Base-by-base conservation (phyloP, 192 early-diverging fungal species). In the Entomortierella lignicola region DNA sequence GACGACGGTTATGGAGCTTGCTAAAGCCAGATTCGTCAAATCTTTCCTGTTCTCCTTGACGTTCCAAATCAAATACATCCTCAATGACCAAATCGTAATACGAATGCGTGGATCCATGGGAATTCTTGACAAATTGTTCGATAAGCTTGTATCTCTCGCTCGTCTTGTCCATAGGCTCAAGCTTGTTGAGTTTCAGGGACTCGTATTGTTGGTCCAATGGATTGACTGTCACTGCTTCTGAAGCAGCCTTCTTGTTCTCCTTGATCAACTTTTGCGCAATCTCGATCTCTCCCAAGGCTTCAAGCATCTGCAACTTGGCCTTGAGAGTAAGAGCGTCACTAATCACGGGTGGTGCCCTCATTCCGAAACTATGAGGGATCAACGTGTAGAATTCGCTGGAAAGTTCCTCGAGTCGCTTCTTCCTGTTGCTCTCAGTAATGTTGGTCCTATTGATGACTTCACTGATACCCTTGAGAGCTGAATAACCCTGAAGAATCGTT, bases 341-440 rank as follows among this genome's bases (percentile, higher is more conserved):
- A 41, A 93, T 88, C 20, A 93, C 42, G 1, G 87, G 84, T 1
- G 87, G 89, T 12, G 67, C 66, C 15, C 26, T 31, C 30, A 48
- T 66, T 0, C 85, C 72, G 77, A 93, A 89, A 4, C 72, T 85
- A 47, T 92, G 92, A 3, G 94, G 94, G 41, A 95, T 91, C 25
- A 92, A 83, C 18, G 91, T 88, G 69, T 94, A 93, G 55, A 92
- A 94, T 7, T 87, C 66, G 64, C 81, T 83, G 1, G 84, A 74
- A 26, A 89, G 75, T 10, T 83, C 34, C 26, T 23, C 32, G 71
- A 84, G 53, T 23, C 73, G 23, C 8, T 27, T 25, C n/a, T 29
- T 23, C n/a, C n/a, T n/a, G 34, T 58, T 37, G 34, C 10, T 47
- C 4, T 47, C 15, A 20, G 15, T 51, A 15, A 66, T 41, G 1